Percentiles rank a stretch among this genome's conserved stretches.
Conservation (phyloP, 2,329 filamentous ascomycete species). For the Penicillium paneum region DNA sequence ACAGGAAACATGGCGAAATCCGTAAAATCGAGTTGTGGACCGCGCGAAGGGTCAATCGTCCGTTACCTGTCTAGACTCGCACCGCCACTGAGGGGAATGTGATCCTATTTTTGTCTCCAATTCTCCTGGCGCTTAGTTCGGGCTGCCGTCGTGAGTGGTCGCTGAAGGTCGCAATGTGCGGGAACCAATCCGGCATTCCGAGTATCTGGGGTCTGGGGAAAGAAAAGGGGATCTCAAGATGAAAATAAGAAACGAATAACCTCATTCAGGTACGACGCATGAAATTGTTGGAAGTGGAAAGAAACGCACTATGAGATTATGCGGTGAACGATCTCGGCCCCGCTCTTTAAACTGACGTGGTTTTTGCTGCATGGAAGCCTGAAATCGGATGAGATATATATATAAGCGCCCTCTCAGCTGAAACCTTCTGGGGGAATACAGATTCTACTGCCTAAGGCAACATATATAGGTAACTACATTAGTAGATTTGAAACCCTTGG, state of each 20-base stretch:
- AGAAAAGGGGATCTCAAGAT: background rate
- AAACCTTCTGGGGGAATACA: background rate
- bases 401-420: background rate
- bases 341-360: slow-evolving; percentile 21
- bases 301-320: slow-evolving; percentile 7
- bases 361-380: slow-evolving; percentile 31
- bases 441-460: background rate
- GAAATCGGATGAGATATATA: slow-evolving; percentile 5
- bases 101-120: slow-evolving; percentile 22
- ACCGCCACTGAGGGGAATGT: slow-evolving; percentile 8
- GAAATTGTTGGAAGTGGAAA: background rate
- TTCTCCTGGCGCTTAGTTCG: slow-evolving; percentile 33
- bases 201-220: background rate
- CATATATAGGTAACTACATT: background rate
- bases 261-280: slow-evolving; percentile 13
- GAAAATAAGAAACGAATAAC: slow-evolving; percentile 9
- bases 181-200: slow-evolving; percentile 1
- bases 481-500: background rate
- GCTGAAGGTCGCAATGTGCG: slow-evolving; percentile 14
- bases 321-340: slow-evolving; percentile 17
- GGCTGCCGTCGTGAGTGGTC: slow-evolving; percentile 17
- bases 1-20: slow-evolving; percentile 36
- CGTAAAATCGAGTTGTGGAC: background rate
- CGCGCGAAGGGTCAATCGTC: slow-evolving; percentile 8
- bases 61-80: slow-evolving; percentile 6